phyloP scores from a whole-genome alignment of 148 eudicot genomes.

The Salicornia ramosissima region DNA sequence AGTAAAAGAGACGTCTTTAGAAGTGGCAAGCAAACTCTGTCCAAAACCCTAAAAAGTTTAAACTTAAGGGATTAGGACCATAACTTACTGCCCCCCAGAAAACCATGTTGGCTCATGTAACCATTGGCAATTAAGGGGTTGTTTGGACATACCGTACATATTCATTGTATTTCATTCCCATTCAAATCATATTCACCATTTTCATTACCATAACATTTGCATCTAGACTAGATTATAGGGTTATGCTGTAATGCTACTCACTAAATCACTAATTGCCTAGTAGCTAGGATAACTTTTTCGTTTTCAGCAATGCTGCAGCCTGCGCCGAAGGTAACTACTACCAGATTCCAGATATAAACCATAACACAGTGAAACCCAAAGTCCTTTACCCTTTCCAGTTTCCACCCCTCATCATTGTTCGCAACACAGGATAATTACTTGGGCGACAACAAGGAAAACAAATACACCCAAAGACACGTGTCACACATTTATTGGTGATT shows the following conservation, averaged over 20 bases:
- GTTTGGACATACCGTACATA: not conserved
- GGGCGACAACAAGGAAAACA: too few relatives aligned
- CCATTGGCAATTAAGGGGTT: not conserved
- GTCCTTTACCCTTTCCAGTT: too few relatives aligned
- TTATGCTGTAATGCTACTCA: not conserved
- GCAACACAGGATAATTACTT: too few relatives aligned
- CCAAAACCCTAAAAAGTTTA: conserved; percentile 20
- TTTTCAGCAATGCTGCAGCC: too few relatives aligned
- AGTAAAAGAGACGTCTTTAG: conserved; percentile 6
- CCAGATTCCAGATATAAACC: too few relatives aligned
- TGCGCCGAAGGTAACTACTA: too few relatives aligned
- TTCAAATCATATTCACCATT: conserved; percentile 2
- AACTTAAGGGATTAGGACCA: conserved; percentile 21
- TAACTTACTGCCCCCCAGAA: conserved; percentile 28
- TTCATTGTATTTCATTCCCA: too few relatives aligned
- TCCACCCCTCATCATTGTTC: too few relatives aligned
- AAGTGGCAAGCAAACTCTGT: conserved; percentile 35
- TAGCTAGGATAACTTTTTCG: not conserved
- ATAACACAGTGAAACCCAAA: too few relatives aligned
- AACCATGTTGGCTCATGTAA: conserved; percentile 6
- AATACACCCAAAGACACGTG: too few relatives aligned
- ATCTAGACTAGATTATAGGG: not conserved
- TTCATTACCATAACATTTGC: too few relatives aligned
- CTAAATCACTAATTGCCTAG: not conserved
- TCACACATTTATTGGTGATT: too few relatives aligned